Evolutionary conservation across 257 asterid genomes (phyloP), one percentile per base, ranked within the genome.

Genomic region (Capsicum baccatum): DNA sequence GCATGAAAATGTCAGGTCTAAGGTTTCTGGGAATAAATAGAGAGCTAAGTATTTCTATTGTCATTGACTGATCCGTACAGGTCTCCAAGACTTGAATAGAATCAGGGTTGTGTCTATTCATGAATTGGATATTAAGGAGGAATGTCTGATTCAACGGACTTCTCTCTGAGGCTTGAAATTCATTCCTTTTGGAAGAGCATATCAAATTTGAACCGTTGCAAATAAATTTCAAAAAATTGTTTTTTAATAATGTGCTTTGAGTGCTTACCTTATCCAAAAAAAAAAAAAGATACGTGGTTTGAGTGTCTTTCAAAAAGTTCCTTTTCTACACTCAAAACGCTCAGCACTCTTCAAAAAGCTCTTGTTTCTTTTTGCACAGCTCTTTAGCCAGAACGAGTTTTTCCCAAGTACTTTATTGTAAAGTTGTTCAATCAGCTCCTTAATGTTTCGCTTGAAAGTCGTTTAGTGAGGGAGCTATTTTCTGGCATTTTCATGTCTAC

Each of bases 81-180:
- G 26, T 68, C 52, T 68, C 12, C 76, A 15, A 35, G 33, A 26
- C n/a, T 59, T 6, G 50, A 67, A 37, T 68, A 15, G 54, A 39
- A 37, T 68, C 76, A 37, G 26, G 52, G 26, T 37, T 68, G 78
- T 15, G 78, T 68, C 54, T 68, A 68, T 68, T 68, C 78, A 68
- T 37, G 54, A 68, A 37, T 39, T 68, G 26, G 52, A 68, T 68
- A 0, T 68, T 37, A 50, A 68, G 78, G 76, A 68, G 76, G 78
- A 68, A 37, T 68, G 39, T 16, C 13, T 68, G 76, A 37, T 19
- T 39, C 33, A 8, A 55, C 4, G 17, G 59, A 55, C 59, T 12
- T 55, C 59, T 55, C 54, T 68, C 54, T 0, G 14, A 68, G 59
- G 39, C 54, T 68, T 39, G 54, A 68, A 68, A 14, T 68, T 47